phyloP scores from a whole-genome alignment of 2,329 filamentous ascomycete genomes.

The Incumbomyces lentus region DNA sequence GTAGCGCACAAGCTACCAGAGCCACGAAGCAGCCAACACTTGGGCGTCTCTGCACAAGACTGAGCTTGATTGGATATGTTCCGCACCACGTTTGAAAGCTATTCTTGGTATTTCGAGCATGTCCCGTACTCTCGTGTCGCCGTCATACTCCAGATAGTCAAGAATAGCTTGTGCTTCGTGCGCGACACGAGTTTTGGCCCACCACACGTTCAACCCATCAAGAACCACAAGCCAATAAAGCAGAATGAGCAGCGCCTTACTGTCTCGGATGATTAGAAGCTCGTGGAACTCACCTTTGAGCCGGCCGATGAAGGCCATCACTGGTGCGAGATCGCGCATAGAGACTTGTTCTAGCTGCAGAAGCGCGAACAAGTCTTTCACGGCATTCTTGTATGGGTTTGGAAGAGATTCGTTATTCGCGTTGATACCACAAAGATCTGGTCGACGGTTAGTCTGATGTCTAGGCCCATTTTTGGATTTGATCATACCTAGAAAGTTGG shows the following conservation, averaged over 20 bases:
- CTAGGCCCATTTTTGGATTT: background rate
- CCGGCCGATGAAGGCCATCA: conserved; percentile 5
- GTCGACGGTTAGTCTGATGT: too few species aligned
- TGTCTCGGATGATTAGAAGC: background rate
- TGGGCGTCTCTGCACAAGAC: too few species aligned
- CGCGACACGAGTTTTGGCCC: background rate
- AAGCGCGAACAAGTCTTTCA: background rate
- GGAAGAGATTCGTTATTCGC: background rate
- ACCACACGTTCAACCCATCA: conserved; percentile 1
- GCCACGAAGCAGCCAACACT: too few species aligned
- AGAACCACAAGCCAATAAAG: conserved; percentile 2
- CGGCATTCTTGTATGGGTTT: background rate
- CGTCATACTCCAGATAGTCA: background rate
- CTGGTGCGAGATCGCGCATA: background rate
- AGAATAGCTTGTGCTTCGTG: background rate
- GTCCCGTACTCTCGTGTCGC: background rate
- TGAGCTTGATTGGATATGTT: too few species aligned
- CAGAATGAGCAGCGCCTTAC: conserved; percentile 4
- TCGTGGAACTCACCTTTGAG: background rate
- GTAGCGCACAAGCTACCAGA: too few species aligned
- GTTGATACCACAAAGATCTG: background rate
- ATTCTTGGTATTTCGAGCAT: background rate
- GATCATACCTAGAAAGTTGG: background rate
- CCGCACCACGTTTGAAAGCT: background rate
- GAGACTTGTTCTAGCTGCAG: conserved; percentile 1